Evolutionary conservation across 2,329 filamentous ascomycete species (phyloP).

Genomic region (Samsoniella hepiali): DNA sequence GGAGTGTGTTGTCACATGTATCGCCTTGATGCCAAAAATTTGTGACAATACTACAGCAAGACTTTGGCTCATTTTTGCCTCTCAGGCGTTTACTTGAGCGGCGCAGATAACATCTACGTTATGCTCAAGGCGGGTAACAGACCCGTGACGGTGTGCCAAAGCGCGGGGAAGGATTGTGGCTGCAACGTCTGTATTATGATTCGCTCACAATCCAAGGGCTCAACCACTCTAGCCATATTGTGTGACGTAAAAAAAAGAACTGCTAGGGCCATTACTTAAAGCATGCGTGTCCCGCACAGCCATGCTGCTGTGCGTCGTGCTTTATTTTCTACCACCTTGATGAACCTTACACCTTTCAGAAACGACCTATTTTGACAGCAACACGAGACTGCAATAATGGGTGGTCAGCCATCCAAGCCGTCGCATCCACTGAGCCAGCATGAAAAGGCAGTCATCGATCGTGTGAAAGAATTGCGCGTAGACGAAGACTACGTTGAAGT

Average conservation of each 20-base stretch:
- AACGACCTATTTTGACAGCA: neutral
- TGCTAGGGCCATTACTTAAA: neutral
- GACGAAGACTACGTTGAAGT: neutral
- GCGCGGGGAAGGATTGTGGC: neutral
- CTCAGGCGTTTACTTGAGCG: neutral
- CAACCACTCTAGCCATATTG: neutral
- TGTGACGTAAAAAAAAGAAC: neutral
- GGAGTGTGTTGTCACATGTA: too few relatives aligned
- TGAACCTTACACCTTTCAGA: neutral
- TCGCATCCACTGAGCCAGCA: neutral
- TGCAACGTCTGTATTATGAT: neutral
- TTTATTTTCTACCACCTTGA: neutral
- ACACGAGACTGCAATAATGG: neutral
- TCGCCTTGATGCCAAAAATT: too few relatives aligned
- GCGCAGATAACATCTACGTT: too few relatives aligned
- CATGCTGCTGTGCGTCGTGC: neutral
- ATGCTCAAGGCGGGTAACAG: neutral
- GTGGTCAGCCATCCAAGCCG: neutral
- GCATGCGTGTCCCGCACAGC: neutral
- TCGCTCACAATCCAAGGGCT: neutral
- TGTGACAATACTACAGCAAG: too few relatives aligned
- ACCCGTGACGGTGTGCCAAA: neutral
- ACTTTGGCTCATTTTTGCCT: too few relatives aligned
- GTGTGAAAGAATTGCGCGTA: neutral
- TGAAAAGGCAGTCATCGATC: conserved; percentile 9